phyloP scores from a whole-genome alignment of 306 rosid genomes.

The Gastrolobium bilobum region DNA sequence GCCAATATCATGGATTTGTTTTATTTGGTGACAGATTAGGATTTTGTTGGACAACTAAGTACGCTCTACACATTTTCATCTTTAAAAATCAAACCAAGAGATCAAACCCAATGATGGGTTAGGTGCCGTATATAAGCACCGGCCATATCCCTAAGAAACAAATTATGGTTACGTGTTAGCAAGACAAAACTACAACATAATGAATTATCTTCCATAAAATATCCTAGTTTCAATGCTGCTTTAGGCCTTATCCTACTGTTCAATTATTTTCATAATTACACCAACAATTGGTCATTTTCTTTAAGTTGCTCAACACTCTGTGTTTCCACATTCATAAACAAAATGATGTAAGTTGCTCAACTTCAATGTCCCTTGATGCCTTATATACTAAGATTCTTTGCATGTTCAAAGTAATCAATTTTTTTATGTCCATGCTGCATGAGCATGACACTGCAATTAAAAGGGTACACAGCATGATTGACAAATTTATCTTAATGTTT shows the following conservation, averaged over 20 bases:
- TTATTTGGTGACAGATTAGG: not conserved
- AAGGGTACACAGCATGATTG: too few relatives aligned
- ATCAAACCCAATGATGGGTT: not conserved
- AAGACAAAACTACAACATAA: not conserved
- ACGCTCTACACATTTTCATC: not conserved
- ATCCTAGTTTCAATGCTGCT: not conserved
- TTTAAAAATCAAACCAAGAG: not conserved
- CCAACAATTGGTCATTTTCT: not conserved
- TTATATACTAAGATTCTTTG: not conserved
- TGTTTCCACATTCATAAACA: conserved; percentile 29
- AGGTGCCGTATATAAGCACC: not conserved
- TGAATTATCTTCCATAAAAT: not conserved
- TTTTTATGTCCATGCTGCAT: not conserved
- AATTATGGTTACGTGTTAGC: not conserved
- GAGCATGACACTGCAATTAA: not conserved
- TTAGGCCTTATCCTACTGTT: not conserved
- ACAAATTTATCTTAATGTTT: too few relatives aligned
- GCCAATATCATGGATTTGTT: not conserved
- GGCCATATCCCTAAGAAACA: too few relatives aligned
- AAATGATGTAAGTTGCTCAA: not conserved
- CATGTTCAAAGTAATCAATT: not conserved
- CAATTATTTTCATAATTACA: conserved; percentile 8
- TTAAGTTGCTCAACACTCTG: not conserved
- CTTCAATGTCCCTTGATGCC: not conserved
- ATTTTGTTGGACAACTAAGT: conserved; percentile 22